Conservation (phyloP, 352 stramenopile genomes). For the Globisporangium radiosum region DNA sequence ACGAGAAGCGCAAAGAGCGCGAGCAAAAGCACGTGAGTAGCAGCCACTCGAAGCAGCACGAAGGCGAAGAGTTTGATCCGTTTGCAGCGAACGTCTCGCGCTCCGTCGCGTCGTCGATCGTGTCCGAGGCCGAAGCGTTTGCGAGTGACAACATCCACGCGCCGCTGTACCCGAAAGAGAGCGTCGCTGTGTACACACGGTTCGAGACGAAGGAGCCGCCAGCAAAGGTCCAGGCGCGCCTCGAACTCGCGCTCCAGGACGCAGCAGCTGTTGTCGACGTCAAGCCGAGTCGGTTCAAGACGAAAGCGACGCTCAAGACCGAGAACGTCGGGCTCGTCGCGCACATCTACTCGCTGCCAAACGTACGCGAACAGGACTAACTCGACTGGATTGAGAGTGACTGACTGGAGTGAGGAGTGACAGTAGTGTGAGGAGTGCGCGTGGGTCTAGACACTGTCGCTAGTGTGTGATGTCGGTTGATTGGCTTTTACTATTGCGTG, state of each 20-base stretch:
- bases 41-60: slow-evolving; percentile 19
- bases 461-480: too few species aligned
- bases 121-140: slow-evolving; percentile 22
- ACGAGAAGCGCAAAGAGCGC: slow-evolving; percentile 22
- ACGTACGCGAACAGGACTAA: slow-evolving; percentile 37
- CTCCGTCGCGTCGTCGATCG: slow-evolving; percentile 30
- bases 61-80: slow-evolving; percentile 64
- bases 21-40: slow-evolving; percentile 15
- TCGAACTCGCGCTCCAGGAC: slow-evolving; percentile 49
- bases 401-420: slow-evolving; percentile 6
- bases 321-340: slow-evolving; percentile 49
- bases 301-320: slow-evolving; percentile 51
- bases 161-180: slow-evolving; percentile 47
- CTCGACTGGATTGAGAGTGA: background rate
- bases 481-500: background rate
- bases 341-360: slow-evolving; percentile 62
- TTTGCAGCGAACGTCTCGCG: slow-evolving; percentile 38
- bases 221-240: slow-evolving; percentile 40
- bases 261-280: slow-evolving; percentile 36
- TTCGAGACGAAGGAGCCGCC: slow-evolving; percentile 54
- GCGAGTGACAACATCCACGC: slow-evolving; percentile 18
- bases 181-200: slow-evolving; percentile 67
- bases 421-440: too few species aligned
- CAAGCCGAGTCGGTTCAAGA: slow-evolving; percentile 71
- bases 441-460: too few species aligned